Base-by-base conservation (phyloP, 2,329 filamentous ascomycete species). In the Reticulascus tulasneorum region DNA sequence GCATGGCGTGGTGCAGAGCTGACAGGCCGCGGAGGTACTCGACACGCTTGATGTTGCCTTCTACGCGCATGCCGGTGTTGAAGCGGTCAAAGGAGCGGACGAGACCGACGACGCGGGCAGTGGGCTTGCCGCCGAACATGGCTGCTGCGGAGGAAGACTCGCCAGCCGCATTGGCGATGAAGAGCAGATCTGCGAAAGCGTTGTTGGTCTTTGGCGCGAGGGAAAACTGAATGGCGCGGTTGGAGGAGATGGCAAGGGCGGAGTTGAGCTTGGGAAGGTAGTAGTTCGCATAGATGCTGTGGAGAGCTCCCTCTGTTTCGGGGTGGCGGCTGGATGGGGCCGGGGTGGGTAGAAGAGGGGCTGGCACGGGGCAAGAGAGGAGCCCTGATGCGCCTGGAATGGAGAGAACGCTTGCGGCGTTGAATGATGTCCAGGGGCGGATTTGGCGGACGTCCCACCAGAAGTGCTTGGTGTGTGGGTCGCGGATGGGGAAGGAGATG, bases 391-490 rank as follows among this genome's bases (percentile, higher is more conserved):
- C 81, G 21, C 80, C 81, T 1, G 84, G 84, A 29, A 94, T 79
- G 6, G 77, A 69, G 47, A 83, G 73, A 56, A 96, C 82, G 38
- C 82, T 79, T 35, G 72, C 60, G 9, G 86, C 67, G 47, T 78
- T 86, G 74, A 96, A 96, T 49, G 79, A 75, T 33, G 75, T 76
- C 91, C 91, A 96, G 44, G 80, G 75, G 45, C 86, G 80, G 47
- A 96, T 71, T 57, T 94, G 91, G 49, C 91, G 85, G 40, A 94
- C 76, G 54, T 97, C 91, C 86, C 88, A 96, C 91, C 91, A 97
- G 62, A 91, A 95, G 66, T 94, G 82, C 59, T 83, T 87, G 51
- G 75, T 83, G 62, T 73, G 76, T 53, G 73, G 81, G 58, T 79
- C 85, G 46, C 71, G 77, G 52, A 71, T 69, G 46, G 64, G 80